Base-by-base conservation (phyloP, 371 early-diverging fungal species). In the Umbelopsis sp. region DNA sequence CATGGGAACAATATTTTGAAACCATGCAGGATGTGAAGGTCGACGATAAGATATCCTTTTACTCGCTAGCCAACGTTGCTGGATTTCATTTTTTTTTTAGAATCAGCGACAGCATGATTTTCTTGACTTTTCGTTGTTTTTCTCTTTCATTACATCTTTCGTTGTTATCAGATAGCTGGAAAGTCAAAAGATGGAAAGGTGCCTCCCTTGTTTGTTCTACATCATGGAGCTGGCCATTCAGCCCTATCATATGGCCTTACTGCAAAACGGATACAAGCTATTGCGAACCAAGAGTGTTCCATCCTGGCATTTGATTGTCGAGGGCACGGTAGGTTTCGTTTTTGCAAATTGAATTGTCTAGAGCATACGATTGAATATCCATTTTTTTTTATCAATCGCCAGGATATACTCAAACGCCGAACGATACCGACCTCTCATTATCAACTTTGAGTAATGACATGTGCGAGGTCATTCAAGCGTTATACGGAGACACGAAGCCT, bases 171-270 rank as follows among this genome's bases (percentile, higher is more conserved):
- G 35, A 77, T 52, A 11, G 52, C 69, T 7, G 70, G 75, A n/a
- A n/a, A 22, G 4, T 67, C 73, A 44, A 62, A 65, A 67, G 68
- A 72, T 16, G 71, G 72, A 0, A 57, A 57, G 35, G 57, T 18
- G 18, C 57, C 57, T 57, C 94, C 95, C 0, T 66, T 95, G 12
- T 92, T 95, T 82, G 82, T 95, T 46, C 84, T 94, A 74, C 95
- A 94, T 78, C 97, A 97, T 74, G 97, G 97, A 22, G 97, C 94
- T 0, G 97, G 96, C 0, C 89, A 90, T 68, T 84, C 91, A 1
- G 94, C 85, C 0, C 76, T 95, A 38, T 87, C 94, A 3, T 97
- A 94, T 83, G 92, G 90, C 1, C 72, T 93, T 44, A 74, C 85
- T 3, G 87, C 92, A 7, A 78, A 79, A 25, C 68, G 82, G 63